A percentile compares a stretch with the other conserved stretches of the same genome.
phyloP scores from a whole-genome alignment of 2,329 filamentous ascomycete genomes.

The Cadophora luteo-olivacea region DNA sequence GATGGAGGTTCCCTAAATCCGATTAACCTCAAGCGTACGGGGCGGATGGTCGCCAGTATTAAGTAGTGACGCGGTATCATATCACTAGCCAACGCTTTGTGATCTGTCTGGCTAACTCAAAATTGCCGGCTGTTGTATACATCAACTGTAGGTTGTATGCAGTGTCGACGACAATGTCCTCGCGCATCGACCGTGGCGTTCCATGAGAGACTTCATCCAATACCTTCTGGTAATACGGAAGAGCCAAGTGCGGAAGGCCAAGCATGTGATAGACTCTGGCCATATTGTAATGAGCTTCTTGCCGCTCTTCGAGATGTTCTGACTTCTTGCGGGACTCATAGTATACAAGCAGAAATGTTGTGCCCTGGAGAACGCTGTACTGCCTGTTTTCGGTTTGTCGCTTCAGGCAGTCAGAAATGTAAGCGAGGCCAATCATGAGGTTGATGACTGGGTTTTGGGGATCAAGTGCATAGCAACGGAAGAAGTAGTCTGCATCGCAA shows the following conservation, averaged over 20 bases:
- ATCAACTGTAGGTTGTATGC: constrained; percentile 77
- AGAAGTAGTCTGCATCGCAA: constrained; percentile 73
- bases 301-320: constrained; percentile 53
- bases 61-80: constrained; percentile 22
- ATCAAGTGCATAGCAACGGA: constrained; percentile 76
- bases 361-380: constrained; percentile 83
- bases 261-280: constrained; percentile 78
- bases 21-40: too few relatives aligned
- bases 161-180: constrained; percentile 72
- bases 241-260: constrained; percentile 74
- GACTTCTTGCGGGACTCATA: constrained; percentile 61
- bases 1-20: too few relatives aligned
- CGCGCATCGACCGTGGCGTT: constrained; percentile 39
- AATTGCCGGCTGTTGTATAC: constrained; percentile 69
- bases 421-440: constrained; percentile 81
- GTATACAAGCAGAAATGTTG: constrained; percentile 81
- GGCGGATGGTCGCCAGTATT: too few relatives aligned
- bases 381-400: constrained; percentile 90
- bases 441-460: constrained; percentile 80
- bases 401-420: constrained; percentile 89
- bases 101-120: constrained; percentile 63
- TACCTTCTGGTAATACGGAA: constrained; percentile 69
- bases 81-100: constrained; percentile 62
- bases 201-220: constrained; percentile 48
- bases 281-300: constrained; percentile 85